A percentile compares a stretch with the other conserved stretches of the same genome.
phyloP scores from a whole-genome alignment of 306 rosid genomes.

The Canavalia ensiformis region DNA sequence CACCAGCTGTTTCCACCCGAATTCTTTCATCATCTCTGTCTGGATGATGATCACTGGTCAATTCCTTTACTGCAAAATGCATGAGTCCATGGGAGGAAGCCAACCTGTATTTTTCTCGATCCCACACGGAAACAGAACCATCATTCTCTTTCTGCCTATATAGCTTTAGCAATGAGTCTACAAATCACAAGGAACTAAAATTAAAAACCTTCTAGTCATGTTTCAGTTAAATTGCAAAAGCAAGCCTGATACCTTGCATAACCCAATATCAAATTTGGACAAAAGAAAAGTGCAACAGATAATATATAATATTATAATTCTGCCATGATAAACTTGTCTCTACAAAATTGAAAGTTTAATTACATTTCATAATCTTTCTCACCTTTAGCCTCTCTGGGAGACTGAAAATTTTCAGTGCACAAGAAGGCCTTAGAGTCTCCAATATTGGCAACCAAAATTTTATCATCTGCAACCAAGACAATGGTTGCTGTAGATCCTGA shows the following conservation, averaged over 20 bases:
- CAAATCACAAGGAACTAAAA: constrained; percentile 54
- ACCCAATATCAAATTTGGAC: constrained; percentile 31
- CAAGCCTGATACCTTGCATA: neutral
- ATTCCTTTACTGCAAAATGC: constrained; percentile 82
- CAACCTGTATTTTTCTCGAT: constrained; percentile 61
- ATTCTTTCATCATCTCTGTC: constrained; percentile 89
- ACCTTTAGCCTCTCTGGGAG: constrained; percentile 94
- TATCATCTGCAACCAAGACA: constrained; percentile 81
- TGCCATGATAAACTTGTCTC: constrained; percentile 18
- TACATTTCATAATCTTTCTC: constrained; percentile 48
- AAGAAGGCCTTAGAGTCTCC: constrained; percentile 96
- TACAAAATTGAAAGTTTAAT: constrained; percentile 13
- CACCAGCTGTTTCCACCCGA: constrained; percentile 96
- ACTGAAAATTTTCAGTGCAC: constrained; percentile 82
- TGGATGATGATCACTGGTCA: constrained; percentile 96
- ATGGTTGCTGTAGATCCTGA: constrained; percentile 93
- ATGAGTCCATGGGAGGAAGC: constrained; percentile 66
- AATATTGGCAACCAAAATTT: constrained; percentile 90
- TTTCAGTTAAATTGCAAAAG: constrained; percentile 44
- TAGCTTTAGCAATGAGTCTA: constrained; percentile 76
- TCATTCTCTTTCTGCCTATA: constrained; percentile 72
- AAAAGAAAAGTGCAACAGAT: constrained; percentile 4
- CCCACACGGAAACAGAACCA: constrained; percentile 68
- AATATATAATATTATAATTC: constrained; percentile 33
- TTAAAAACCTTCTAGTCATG: constrained; percentile 40